Evolutionary conservation across 2,329 filamentous ascomycete species (phyloP), one percentile per base, ranked within the genome.

Genomic region (Penicillium sp.): DNA sequence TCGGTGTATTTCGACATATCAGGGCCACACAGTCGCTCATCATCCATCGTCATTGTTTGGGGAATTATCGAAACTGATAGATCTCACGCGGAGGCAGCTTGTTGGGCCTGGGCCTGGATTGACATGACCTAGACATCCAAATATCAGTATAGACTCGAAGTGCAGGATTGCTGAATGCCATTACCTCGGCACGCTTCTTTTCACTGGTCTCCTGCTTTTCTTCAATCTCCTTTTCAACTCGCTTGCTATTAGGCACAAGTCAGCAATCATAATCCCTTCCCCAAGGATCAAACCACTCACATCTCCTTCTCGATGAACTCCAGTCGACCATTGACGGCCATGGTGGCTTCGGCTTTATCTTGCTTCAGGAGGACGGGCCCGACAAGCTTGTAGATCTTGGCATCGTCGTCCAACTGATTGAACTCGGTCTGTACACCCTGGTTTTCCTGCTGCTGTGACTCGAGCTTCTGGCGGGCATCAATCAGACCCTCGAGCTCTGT

Each of bases 231-330:
- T 73, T 74, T 62, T 87, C 85, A 40, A 86, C 78, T 22, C 84
- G 76, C 62, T 81, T 81, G 63, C 82, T 86, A 52, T 37, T 36
- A 18, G 26, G 32, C 16, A 36, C 45, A 22, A 40, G 49, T 55
- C 31, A 52, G 48, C 16, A 10, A 28, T 16, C 18, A 22, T 22
- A 34, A 36, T 38, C 40, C 28, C 36, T 9, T 38, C 40, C 28
- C 36, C 10, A 28, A 10, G 10, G 14, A 20, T 16, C 23, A 10
- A 28, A 28, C 43, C 44, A 66, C 84, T 68, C 67, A 95, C 89
- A 97, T 93, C 66, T 98, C 91, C 63, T 91, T 88, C 56, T 84
- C 80, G 56, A 98, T 98, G 64, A 91, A 97, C 56, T 95, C 89
- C 41, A 98, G 69, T 20, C 93, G 82, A 16, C 88, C 88, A 59